Conservation (phyloP, 495 filamentous ascomycete genomes). For the Articulospora tetracladia region DNA sequence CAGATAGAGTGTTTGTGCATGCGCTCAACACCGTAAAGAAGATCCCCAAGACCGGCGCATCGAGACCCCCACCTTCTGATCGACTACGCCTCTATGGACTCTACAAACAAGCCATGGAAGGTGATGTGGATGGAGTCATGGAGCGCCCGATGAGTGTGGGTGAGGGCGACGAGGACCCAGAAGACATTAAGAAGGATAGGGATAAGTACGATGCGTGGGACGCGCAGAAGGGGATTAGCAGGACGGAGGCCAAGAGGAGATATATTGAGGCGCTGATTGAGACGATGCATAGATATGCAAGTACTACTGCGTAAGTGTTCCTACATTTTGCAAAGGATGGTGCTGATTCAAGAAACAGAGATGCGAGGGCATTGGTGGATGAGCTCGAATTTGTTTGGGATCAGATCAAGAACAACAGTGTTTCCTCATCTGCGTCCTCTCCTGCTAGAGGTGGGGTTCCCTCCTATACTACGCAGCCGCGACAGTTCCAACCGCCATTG, state of each 20-base stretch:
- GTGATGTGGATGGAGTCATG: slow-evolving; percentile 91
- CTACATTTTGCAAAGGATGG: neutral
- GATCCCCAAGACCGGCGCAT: slow-evolving; percentile 87
- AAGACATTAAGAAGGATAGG: slow-evolving; percentile 44
- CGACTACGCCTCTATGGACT: slow-evolving; percentile 91
- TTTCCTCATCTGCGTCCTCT: slow-evolving; percentile 53
- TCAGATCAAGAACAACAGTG: slow-evolving; percentile 82
- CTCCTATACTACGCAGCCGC: slow-evolving; percentile 21
- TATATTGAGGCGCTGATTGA: slow-evolving; percentile 92
- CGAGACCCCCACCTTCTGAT: slow-evolving; percentile 79
- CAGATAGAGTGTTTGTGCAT: slow-evolving; percentile 97
- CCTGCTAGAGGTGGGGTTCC: slow-evolving; percentile 27
- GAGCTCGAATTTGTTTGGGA: slow-evolving; percentile 99
- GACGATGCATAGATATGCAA: slow-evolving; percentile 93
- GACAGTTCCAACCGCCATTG: slow-evolving; percentile 39
- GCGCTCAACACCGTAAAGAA: slow-evolving; percentile 97
- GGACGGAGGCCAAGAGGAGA: slow-evolving; percentile 89
- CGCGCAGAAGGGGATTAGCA: slow-evolving; percentile 68
- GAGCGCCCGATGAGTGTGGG: slow-evolving; percentile 58
- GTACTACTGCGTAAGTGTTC: slow-evolving; percentile 59
- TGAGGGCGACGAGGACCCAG: slow-evolving; percentile 31
- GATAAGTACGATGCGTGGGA: slow-evolving; percentile 92
- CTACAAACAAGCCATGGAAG: slow-evolving; percentile 99
- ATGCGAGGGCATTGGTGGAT: slow-evolving; percentile 81
- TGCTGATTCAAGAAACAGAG: slow-evolving; percentile 34